phyloP scores from a whole-genome alignment of 2,329 filamentous ascomycete species.

The Stagonosporopsis vannaccii region DNA sequence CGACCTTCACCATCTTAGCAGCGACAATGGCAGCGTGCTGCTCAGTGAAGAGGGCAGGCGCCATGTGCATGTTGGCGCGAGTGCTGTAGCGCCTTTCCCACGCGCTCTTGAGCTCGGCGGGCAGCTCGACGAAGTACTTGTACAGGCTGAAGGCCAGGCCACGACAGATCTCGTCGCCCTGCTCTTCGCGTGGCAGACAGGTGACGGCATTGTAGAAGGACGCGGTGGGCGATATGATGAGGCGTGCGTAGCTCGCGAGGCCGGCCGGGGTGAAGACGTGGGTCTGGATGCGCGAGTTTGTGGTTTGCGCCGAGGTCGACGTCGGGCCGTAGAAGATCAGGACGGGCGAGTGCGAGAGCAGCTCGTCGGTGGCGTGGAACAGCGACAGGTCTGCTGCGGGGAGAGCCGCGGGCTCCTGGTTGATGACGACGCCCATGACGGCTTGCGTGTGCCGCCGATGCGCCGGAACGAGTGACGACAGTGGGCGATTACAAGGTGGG shows the following conservation, averaged over 20 bases:
- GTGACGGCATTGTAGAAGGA: constrained; percentile 90
- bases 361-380: constrained; percentile 86
- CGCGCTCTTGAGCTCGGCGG: constrained; percentile 75
- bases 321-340: constrained; percentile 93
- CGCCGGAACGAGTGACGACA: constrained; percentile 42
- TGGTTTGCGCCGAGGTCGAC: constrained; percentile 85
- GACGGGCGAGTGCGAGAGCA: constrained; percentile 80
- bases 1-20: constrained; percentile 81
- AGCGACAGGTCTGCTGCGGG: constrained; percentile 83
- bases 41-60: constrained; percentile 80
- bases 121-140: constrained; percentile 92
- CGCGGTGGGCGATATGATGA: constrained; percentile 92
- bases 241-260: constrained; percentile 85
- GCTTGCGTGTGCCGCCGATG: constrained; percentile 16
- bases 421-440: constrained; percentile 79
- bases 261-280: constrained; percentile 92
- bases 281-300: constrained; percentile 91
- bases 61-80: constrained; percentile 66
- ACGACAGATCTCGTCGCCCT: constrained; percentile 92
- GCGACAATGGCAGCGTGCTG: constrained; percentile 93
- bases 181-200: constrained; percentile 88
- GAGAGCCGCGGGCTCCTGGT: constrained; percentile 75
- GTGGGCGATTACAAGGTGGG: constrained; percentile 19
- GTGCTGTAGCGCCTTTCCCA: constrained; percentile 65
- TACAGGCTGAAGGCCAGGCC: constrained; percentile 89